Evolutionary conservation across 768 basidiomycete genomes (phyloP).

Genomic region (Boletus edulis): DNA sequence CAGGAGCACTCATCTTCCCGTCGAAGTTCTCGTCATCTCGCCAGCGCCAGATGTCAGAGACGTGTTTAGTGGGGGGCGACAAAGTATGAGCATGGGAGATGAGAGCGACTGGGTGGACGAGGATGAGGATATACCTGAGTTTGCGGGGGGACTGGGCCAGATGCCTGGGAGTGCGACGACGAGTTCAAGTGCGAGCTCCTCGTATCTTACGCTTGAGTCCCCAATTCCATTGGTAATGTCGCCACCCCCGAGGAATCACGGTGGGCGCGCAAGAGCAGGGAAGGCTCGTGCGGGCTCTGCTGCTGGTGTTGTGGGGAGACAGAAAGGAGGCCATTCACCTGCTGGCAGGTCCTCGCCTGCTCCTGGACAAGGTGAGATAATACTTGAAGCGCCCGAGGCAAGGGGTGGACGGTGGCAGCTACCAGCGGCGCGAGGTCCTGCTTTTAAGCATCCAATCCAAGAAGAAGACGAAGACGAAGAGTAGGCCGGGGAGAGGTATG

Average conservation of each 20-base stretch:
- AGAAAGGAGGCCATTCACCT: slow-evolving; percentile 59
- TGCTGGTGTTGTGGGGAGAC: slow-evolving; percentile 29
- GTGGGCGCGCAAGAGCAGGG: slow-evolving; percentile 36
- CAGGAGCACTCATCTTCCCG: slow-evolving; percentile 59
- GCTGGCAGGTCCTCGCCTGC: slow-evolving; percentile 60
- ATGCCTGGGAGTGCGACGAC: slow-evolving; percentile 30
- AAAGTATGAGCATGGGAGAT: slow-evolving; percentile 59
- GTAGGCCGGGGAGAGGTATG: slow-evolving; percentile 17
- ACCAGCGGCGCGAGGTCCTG: slow-evolving; percentile 65
- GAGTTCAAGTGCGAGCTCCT: slow-evolving; percentile 23
- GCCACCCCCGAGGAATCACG: slow-evolving; percentile 50
- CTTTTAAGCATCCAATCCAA: slow-evolving; percentile 70
- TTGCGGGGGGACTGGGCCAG: slow-evolving; percentile 80
- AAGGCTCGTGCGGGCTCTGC: slow-evolving; percentile 26
- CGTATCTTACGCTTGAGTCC: slow-evolving; percentile 31
- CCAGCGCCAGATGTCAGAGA: slow-evolving; percentile 59
- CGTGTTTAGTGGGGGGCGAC: slow-evolving; percentile 66
- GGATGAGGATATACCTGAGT: slow-evolving; percentile 70
- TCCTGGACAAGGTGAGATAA: slow-evolving; percentile 43
- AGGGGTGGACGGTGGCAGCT: slow-evolving; percentile 66
- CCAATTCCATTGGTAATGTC: slow-evolving; percentile 43
- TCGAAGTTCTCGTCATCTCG: slow-evolving; percentile 76
- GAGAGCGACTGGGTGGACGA: slow-evolving; percentile 90
- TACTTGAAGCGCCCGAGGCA: slow-evolving; percentile 47
- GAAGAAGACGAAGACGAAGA: slow-evolving; percentile 87